Conservation (phyloP, 2,329 filamentous ascomycete species). For the Cytospora schulzeri region DNA sequence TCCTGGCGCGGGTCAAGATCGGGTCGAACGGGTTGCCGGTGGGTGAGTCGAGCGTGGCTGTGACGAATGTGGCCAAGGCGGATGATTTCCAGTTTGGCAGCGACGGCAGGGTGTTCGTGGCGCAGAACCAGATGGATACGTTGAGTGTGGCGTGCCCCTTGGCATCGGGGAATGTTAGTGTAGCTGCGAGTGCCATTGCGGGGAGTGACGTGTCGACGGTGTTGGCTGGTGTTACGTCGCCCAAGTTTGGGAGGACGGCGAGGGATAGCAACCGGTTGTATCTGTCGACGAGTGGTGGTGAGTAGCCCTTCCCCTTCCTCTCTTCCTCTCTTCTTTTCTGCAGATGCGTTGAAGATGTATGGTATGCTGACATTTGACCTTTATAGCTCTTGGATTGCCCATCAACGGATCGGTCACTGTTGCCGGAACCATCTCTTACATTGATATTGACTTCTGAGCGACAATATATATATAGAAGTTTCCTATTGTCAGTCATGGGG, state of each 20-base stretch:
- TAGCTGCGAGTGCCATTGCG: neutral
- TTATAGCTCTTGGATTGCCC: constrained; percentile 3
- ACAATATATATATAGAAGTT: neutral
- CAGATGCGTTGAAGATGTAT: neutral
- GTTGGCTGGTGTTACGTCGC: constrained; percentile 16
- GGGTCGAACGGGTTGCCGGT: constrained; percentile 10
- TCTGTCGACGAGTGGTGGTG: constrained; percentile 21
- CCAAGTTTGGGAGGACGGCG: constrained; percentile 19
- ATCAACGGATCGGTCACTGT: constrained; percentile 20
- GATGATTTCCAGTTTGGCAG: constrained; percentile 19
- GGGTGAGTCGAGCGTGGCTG: neutral
- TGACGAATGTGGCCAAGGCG: constrained; percentile 8
- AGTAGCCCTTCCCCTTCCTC: neutral
- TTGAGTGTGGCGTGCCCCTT: constrained; percentile 2
- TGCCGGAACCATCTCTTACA: constrained; percentile 16
- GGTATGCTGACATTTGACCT: neutral
- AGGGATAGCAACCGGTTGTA: constrained; percentile 16
- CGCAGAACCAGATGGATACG: constrained; percentile 18
- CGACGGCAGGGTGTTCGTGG: constrained; percentile 8
- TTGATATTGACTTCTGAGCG: constrained; percentile 9
- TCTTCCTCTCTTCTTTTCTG: too few relatives aligned
- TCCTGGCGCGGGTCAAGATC: constrained; percentile 13
- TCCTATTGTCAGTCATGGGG: neutral
- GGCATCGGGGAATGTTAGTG: neutral
- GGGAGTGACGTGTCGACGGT: constrained; percentile 18